Percentiles rank a stretch among this genome's conserved stretches.
phyloP scores from a whole-genome alignment of 768 basidiomycete species.

The Suillus fuscotomentosus region DNA sequence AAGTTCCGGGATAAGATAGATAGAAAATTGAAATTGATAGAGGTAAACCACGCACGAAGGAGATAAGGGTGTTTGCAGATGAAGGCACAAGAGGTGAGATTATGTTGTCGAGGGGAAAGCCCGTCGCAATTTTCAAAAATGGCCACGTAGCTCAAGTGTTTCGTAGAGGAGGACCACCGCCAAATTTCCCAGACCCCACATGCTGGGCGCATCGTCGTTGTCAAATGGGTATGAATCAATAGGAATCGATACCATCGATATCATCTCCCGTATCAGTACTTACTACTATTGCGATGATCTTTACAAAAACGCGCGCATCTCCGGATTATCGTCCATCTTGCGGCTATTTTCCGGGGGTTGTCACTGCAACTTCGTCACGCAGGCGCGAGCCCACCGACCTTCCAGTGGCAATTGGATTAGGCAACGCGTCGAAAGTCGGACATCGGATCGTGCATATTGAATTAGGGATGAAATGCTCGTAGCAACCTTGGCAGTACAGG shows the following conservation, averaged over 20 bases:
- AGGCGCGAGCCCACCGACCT: conserved; percentile 1
- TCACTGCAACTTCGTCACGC: neutral
- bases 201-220: neutral
- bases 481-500: neutral
- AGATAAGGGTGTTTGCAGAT: neutral
- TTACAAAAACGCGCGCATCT: neutral
- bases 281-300: neutral
- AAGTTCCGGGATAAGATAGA: neutral
- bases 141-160: neutral
- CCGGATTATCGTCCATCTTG: neutral
- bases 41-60: neutral
- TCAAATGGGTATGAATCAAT: neutral
- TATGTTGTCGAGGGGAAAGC: neutral
- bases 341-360: neutral
- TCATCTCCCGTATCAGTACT: neutral
- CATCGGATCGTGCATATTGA: neutral
- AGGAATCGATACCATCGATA: neutral
- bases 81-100: neutral
- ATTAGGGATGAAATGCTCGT: neutral
- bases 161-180: neutral
- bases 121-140: neutral
- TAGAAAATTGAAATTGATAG: neutral
- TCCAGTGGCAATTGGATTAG: neutral
- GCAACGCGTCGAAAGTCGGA: neutral
- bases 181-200: neutral